Base-by-base conservation (phyloP, 306 rosid species). In the Prunus padus region DNA sequence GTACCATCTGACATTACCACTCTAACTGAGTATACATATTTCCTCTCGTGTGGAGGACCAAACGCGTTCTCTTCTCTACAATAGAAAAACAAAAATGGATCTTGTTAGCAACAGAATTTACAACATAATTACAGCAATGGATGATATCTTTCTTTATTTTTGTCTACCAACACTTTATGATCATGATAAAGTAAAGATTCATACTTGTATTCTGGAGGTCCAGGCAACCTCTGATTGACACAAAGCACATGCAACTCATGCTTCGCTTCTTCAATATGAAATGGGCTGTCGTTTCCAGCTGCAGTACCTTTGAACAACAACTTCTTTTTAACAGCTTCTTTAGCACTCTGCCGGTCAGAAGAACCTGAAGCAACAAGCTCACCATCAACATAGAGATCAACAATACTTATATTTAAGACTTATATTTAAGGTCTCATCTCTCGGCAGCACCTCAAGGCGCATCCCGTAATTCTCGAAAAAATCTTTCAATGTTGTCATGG, bases 381-480 rank as follows among this genome's bases (percentile, higher is more conserved):
- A n/a, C n/a, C n/a, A n/a, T n/a, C n/a, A n/a, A 93, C 84, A 88
- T 76, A 77, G 8, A 93, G 82, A 76, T 66, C 63, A 0, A 85
- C 87, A 33, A 75, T 40, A 49, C 37, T 79, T 79, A 51, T 1
- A 51, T 79, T 86, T 54, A 10, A 18, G n/a, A n/a, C n/a, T n/a
- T n/a, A n/a, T n/a, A n/a, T n/a, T n/a, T n/a, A n/a, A n/a, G 25
- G 67, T 2, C 15, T 50, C 0, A 50, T 16, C 89, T 0, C 69
- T 81, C 86, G 73, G 56, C 11, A 54, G 76, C 72, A 87, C 61
- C n/a, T 86, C 82, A 31, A 91, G 77, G 1, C 66, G 65, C 80
- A 83, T 93, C 26, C 94, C 86, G 1, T 86, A 76, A 84, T 86
- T 93, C 25, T 89, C 91, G 70, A 96, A 91, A 49, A 84, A 28